Evolutionary conservation across 2,329 filamentous ascomycete species (phyloP).

Genomic region (Fusarium nematophilum): DNA sequence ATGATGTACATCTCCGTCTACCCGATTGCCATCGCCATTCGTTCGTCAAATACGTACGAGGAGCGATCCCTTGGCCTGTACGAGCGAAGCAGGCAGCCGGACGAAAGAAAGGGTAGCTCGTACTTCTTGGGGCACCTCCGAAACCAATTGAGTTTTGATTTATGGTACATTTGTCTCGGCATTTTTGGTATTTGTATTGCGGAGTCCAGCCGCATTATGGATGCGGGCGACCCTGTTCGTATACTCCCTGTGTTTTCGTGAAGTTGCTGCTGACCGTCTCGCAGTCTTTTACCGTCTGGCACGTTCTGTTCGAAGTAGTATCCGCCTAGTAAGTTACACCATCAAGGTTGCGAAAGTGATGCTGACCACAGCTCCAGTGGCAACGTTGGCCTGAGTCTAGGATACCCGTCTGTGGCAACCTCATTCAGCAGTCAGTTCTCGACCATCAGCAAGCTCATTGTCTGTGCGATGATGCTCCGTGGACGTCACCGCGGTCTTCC

Average conservation of each 20-base stretch:
- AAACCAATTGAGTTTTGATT: conserved; percentile 54
- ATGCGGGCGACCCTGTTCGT: conserved; percentile 41
- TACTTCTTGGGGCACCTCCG: conserved; percentile 51
- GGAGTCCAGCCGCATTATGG: conserved; percentile 43
- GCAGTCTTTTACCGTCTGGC: conserved; percentile 47
- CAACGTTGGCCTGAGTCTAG: conserved; percentile 52
- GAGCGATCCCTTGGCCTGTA: conserved; percentile 71
- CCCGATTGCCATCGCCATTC: conserved; percentile 70
- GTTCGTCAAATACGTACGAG: conserved; percentile 71
- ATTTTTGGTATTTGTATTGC: conserved; percentile 51
- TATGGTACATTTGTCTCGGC: conserved; percentile 56
- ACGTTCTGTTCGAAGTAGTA: conserved; percentile 50
- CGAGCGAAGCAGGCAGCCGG: conserved; percentile 37
- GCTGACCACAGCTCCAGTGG: conserved; percentile 43
- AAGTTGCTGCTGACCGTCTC: not conserved
- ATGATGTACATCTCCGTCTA: conserved; percentile 76
- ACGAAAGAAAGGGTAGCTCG: conserved; percentile 43
- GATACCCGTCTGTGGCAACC: conserved; percentile 45
- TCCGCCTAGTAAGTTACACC: conserved; percentile 46
- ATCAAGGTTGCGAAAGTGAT: too few species aligned
- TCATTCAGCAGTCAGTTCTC: conserved; percentile 48
- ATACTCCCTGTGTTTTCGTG: fast-evolving
- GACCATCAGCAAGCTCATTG: conserved; percentile 50
- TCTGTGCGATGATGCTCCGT: conserved; percentile 54
- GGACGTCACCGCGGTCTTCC: conserved; percentile 51